Conservation (phyloP, 768 basidiomycete species). For the Psilocybe sp. region DNA sequence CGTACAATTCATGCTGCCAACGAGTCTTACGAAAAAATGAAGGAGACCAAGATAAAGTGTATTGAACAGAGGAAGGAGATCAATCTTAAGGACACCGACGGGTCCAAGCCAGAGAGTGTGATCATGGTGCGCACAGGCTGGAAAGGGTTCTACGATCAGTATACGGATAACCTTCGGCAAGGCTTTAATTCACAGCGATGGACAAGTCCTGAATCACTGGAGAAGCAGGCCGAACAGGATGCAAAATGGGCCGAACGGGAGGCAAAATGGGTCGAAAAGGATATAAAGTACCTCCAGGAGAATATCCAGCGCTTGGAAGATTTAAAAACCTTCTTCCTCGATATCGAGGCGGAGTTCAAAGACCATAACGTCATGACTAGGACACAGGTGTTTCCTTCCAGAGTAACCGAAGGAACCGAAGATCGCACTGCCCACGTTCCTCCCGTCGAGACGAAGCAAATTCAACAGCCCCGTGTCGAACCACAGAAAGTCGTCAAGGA, state of each 20-base stretch:
- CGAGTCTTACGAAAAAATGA: slow-evolving; percentile 6
- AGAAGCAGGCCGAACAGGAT: slow-evolving; percentile 5
- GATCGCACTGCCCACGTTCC: background rate
- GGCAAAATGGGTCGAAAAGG: too few species aligned
- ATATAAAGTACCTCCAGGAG: slow-evolving; percentile 11
- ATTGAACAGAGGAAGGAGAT: background rate
- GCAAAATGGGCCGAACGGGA: too few species aligned
- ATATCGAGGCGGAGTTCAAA: slow-evolving; percentile 29
- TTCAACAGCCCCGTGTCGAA: background rate
- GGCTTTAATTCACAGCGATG: background rate
- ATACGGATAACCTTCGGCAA: background rate
- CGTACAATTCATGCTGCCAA: slow-evolving; percentile 20
- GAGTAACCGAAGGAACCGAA: slow-evolving; percentile 14
- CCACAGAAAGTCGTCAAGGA: background rate
- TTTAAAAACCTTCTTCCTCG: slow-evolving; percentile 28
- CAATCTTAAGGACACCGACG: background rate
- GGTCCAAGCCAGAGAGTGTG: background rate
- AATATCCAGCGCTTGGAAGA: slow-evolving; percentile 21
- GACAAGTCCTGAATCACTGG: background rate
- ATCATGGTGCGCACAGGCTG: slow-evolving; percentile 6
- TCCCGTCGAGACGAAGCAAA: too few species aligned
- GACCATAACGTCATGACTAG: slow-evolving; percentile 39
- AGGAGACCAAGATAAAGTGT: too few species aligned
- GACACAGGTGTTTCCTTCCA: slow-evolving; percentile 34
- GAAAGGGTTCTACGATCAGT: slow-evolving; percentile 10